These are phyloP conservation scores for Zoysia japonica DNA, from an alignment of 176 grass and related monocot species.

Conservation along the genomic window DNA sequence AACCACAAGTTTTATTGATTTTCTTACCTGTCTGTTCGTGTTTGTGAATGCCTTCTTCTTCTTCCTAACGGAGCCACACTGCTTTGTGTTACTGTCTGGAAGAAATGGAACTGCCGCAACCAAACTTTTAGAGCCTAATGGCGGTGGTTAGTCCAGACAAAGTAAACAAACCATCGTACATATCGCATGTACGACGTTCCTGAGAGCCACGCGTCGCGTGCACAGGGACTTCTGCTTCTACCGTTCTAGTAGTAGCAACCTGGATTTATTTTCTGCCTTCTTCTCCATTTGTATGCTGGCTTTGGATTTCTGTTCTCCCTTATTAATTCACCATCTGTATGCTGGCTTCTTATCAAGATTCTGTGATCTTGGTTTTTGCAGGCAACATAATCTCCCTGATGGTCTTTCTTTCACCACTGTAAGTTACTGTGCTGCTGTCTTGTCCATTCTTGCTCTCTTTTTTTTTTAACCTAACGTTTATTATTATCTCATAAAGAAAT, in stretches of 20 bases:
- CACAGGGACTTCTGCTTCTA: neutral
- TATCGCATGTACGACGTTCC: slow-evolving; percentile 34
- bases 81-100: neutral
- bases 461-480: neutral
- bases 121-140: slow-evolving; percentile 37
- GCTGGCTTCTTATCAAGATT: no score
- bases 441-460: neutral
- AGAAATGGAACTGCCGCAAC: slow-evolving; percentile 37
- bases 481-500: neutral
- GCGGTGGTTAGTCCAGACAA: slow-evolving; percentile 31
- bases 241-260: neutral
- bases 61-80: neutral
- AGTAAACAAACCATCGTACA: slow-evolving; percentile 28
- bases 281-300: neutral
- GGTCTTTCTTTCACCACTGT: slow-evolving; percentile 81
- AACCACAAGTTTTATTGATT: neutral
- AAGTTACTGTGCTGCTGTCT: slow-evolving; percentile 23
- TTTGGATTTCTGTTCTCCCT: no score
- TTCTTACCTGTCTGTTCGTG: neutral
- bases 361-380: slow-evolving; percentile 33
- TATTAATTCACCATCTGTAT: neutral
- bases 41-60: neutral
- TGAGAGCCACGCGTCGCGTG: slow-evolving; percentile 3
- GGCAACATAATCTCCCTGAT: slow-evolving; percentile 87
- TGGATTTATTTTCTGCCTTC: neutral